phyloP scores from a whole-genome alignment of 164 flowering plant genomes.

The Aristolochia fimbriata region DNA sequence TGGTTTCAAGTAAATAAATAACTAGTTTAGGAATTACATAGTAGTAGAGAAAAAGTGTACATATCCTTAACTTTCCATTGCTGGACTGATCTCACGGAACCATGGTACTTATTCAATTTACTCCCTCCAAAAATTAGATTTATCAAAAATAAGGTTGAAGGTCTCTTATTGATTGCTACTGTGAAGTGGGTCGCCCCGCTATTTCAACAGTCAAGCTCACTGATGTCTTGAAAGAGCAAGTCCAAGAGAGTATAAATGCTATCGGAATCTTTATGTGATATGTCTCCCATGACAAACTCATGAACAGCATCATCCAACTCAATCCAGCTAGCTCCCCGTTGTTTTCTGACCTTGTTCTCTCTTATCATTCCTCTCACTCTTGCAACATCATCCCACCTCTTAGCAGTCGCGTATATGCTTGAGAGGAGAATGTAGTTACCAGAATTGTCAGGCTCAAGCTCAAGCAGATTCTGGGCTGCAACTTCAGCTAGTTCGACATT shows the following conservation, averaged over 20 bases:
- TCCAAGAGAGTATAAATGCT: constrained; percentile 17
- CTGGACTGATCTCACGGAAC: too few species aligned
- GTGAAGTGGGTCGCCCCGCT: too few species aligned
- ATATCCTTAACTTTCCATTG: too few species aligned
- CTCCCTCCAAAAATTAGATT: too few species aligned
- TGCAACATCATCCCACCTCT: constrained; percentile 28
- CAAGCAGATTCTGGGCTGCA: constrained; percentile 1
- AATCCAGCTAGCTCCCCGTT: constrained; percentile 36
- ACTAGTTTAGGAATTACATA: too few species aligned
- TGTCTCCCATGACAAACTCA: constrained; percentile 40
- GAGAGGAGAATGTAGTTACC: constrained; percentile 8
- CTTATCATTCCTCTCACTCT: constrained; percentile 32
- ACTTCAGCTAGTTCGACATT: constrained; percentile 1
- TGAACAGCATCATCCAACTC: constrained; percentile 24
- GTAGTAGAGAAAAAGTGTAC: too few species aligned
- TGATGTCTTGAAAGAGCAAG: constrained; percentile 9
- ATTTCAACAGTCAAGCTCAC: too few species aligned
- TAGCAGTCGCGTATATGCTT: constrained; percentile 21
- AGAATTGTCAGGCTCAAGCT: constrained; percentile 6
- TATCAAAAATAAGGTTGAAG: too few species aligned
- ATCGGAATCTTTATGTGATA: constrained; percentile 18
- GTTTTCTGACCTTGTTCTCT: constrained; percentile 23
- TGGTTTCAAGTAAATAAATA: too few species aligned
- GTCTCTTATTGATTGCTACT: too few species aligned
- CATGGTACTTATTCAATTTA: too few species aligned